Evolutionary conservation across 148 eudicot genomes (phyloP).

Genomic region (Polygonum aviculare): DNA sequence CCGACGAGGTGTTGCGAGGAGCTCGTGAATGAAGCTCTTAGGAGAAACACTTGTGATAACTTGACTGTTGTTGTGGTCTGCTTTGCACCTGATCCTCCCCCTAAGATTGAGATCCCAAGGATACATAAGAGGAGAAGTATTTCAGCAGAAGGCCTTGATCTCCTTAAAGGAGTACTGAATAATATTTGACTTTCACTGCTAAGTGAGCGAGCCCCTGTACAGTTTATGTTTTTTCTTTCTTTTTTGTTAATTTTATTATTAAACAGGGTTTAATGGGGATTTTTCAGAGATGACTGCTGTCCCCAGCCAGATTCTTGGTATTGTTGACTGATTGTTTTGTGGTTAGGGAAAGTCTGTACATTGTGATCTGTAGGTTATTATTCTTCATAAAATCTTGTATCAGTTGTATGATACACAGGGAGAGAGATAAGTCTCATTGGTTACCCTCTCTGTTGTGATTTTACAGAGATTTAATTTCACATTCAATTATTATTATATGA

Average conservation of each 20-base stretch:
- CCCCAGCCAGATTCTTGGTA: constrained; percentile 6
- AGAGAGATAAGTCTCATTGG: not conserved
- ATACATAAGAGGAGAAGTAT: constrained; percentile 17
- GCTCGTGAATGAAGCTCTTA: constrained; percentile 17
- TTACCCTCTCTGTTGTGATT: not conserved
- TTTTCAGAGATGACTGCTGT: constrained; percentile 9
- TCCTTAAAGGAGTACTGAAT: constrained; percentile 16
- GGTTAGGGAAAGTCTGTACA: constrained; percentile 7
- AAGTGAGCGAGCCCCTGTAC: constrained; percentile 5
- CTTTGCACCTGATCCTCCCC: constrained; percentile 15
- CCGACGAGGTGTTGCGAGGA: constrained; percentile 11
- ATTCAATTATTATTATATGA: not conserved
- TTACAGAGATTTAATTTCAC: not conserved
- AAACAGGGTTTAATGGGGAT: constrained; percentile 11
- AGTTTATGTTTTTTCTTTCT: constrained; percentile 3
- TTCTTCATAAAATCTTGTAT: constrained; percentile 6
- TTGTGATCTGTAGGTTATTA: not conserved
- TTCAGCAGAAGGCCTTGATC: constrained; percentile 18
- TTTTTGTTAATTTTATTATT: not conserved
- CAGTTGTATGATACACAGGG: constrained; percentile 5
- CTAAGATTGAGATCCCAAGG: constrained; percentile 17
- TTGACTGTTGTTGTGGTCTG: constrained; percentile 17
- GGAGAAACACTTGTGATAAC: constrained; percentile 16
- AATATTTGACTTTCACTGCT: not conserved
- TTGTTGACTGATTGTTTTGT: not conserved